Evolutionary conservation across 805 yeast species (phyloP), one percentile per base, ranked within the genome.

Genomic region (Metschnikowia hibisci): DNA sequence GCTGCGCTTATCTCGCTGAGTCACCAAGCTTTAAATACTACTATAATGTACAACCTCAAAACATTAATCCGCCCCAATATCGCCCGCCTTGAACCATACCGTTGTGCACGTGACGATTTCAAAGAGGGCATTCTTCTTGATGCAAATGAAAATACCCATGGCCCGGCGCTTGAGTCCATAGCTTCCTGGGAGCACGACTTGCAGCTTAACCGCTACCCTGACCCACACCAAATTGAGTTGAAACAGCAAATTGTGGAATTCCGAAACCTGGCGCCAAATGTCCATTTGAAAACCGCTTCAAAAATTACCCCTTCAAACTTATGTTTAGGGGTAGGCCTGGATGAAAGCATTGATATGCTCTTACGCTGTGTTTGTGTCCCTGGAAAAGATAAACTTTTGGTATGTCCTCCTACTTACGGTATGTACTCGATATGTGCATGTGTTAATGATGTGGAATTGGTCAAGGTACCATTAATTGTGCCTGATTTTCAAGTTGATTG

Each of bases 51-150:
- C 40, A 22, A 80, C 53, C 60, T 83, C 25, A 64, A 70, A 32
- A 71, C 75, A 6, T 66, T 89, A 27, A 84, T 87, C 2, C 76
- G 99, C 64, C 96, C 96, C 15, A 93, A 91, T 54, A 88, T 93
- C 46, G 74, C 79, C 46, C 66, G 77, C 3, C 72, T 93, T 43
- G 89, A 85, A 69, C 98, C 99, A 7, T 93, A 93, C 63, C 77
- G 96, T 41, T 93, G 99, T 65, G 99, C 99, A 4, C 74, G 99
- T 66, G 99, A 93, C 58, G 98, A 91, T 60, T 91, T 82, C 73
- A 84, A 79, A 45, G 88, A 76, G 29, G 99, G 99, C 25, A 73
- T 93, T 34, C 71, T 93, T 16, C 71, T 93, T 41, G 99, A 93
- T 64, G 99, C 99, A 44, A 93, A 93, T 58, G 99, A 93, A 65